Evolutionary conservation across 345 rosid species (phyloP).

Genomic region (Draba incana): DNA sequence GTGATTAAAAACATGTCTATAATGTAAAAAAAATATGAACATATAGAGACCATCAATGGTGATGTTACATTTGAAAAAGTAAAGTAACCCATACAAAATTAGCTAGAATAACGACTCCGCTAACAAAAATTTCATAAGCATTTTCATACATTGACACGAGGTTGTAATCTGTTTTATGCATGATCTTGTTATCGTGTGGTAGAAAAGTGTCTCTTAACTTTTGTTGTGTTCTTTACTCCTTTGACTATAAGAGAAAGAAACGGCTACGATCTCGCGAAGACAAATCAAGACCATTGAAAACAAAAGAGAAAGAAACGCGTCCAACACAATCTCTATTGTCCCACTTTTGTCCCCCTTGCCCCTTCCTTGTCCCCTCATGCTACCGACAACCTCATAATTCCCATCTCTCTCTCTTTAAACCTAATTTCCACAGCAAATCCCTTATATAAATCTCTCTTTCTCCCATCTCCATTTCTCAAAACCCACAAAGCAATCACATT

Average conservation of each 20-base stretch:
- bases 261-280: constrained; percentile 40
- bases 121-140: no score
- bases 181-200: constrained; percentile 19
- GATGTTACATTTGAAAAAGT: no score
- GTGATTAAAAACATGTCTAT: no score
- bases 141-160: no score
- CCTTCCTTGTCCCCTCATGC: constrained; percentile 56
- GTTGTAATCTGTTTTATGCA: no score
- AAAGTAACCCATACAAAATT: no score
- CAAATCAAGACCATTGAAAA: constrained; percentile 34
- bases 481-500: constrained; percentile 21
- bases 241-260: constrained; percentile 35
- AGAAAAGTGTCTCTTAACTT: constrained; percentile 4
- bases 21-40: no score
- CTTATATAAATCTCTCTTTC: constrained; percentile 39
- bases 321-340: constrained; percentile 44
- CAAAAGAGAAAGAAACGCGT: constrained; percentile 25
- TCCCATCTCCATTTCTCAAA: constrained; percentile 29
- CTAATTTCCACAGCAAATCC: constrained; percentile 33
- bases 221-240: constrained; percentile 12
- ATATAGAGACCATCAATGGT: no score
- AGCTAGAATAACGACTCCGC: no score
- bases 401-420: constrained; percentile 18
- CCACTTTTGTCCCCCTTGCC: constrained; percentile 81
- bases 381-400: constrained; percentile 58